Percentiles rank a stretch among this genome's conserved stretches.
phyloP scores from a whole-genome alignment of 176 grass and related monocot species.

The Triticum turgidum region DNA sequence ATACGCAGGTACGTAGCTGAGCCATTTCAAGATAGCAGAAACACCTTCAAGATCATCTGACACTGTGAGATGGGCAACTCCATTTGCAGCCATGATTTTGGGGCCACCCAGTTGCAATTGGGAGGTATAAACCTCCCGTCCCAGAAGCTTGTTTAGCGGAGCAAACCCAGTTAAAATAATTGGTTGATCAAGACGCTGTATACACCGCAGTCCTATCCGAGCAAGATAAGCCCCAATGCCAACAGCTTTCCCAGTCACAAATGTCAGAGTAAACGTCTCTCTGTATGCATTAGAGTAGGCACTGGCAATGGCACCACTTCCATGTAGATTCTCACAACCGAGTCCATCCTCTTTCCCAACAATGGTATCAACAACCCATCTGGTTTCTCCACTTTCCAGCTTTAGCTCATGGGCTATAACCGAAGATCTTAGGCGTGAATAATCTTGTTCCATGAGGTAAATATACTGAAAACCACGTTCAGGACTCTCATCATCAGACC shows the following conservation, averaged over 20 bases:
- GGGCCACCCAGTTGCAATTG: constrained; percentile 98
- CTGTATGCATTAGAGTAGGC: constrained; percentile 94
- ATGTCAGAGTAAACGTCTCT: constrained; percentile 94
- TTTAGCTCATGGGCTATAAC: constrained; percentile 94
- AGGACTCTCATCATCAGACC: constrained; percentile 80
- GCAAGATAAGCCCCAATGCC: constrained; percentile 98
- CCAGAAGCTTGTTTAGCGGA: constrained; percentile 91
- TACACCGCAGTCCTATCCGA: constrained; percentile 93
- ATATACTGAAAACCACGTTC: constrained; percentile 97
- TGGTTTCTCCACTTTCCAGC: constrained; percentile 66
- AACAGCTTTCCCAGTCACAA: constrained; percentile 90
- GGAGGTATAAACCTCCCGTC: constrained; percentile 95
- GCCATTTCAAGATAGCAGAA: constrained; percentile 95
- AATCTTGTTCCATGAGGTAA: constrained; percentile 84
- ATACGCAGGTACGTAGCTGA: constrained; percentile 93
- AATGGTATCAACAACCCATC: constrained; percentile 95
- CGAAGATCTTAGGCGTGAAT: constrained; percentile 61
- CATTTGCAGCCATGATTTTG: constrained; percentile 99
- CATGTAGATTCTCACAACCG: constrained; percentile 91
- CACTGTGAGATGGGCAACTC: constrained; percentile 93
- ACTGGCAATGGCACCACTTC: constrained; percentile 95
- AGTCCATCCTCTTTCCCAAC: constrained; percentile 91
- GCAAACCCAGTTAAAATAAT: constrained; percentile 96
- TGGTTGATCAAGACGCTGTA: constrained; percentile 94
- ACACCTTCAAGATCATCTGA: constrained; percentile 97